phyloP scores from a whole-genome alignment of 1,284 basidiomycete genomes.

The Tilletia setariae region DNA sequence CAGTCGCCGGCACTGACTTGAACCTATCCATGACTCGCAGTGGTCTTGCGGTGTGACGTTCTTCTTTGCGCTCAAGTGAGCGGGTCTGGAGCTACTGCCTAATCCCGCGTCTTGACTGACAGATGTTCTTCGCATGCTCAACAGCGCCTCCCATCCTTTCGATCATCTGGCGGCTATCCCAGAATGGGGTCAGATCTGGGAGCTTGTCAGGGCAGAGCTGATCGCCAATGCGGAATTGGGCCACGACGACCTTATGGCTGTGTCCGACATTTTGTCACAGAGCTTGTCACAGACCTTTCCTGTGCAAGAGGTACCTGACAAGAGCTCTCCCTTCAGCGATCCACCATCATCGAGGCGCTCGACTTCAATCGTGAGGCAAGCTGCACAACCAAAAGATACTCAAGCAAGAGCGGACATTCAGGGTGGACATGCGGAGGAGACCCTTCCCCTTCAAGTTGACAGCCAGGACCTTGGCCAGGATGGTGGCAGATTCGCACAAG shows the following conservation, averaged over 20 bases:
- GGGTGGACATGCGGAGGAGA: no score
- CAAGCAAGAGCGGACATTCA: no score
- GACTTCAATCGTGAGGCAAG: no score
- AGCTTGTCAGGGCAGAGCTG: neutral
- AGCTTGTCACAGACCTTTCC: neutral
- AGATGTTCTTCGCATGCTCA: neutral
- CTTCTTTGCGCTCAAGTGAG: constrained; percentile 7
- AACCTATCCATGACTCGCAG: neutral
- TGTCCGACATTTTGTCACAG: no score
- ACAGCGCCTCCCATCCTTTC: constrained; percentile 8
- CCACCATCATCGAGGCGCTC: no score
- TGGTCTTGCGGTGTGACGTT: constrained; percentile 12
- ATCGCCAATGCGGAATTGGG: neutral
- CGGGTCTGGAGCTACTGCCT: neutral
- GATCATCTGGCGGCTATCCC: neutral
- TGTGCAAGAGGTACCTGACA: neutral
- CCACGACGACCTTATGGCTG: neutral
- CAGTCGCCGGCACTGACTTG: neutral
- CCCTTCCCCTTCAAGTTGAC: no score
- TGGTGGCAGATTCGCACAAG: neutral
- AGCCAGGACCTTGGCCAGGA: neutral
- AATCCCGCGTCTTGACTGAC: neutral
- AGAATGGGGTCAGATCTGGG: neutral
- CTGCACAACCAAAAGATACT: no score
- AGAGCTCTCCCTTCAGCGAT: no score